Conservation (phyloP, 768 basidiomycete species). For the Pleurotus tuoliensis region DNA sequence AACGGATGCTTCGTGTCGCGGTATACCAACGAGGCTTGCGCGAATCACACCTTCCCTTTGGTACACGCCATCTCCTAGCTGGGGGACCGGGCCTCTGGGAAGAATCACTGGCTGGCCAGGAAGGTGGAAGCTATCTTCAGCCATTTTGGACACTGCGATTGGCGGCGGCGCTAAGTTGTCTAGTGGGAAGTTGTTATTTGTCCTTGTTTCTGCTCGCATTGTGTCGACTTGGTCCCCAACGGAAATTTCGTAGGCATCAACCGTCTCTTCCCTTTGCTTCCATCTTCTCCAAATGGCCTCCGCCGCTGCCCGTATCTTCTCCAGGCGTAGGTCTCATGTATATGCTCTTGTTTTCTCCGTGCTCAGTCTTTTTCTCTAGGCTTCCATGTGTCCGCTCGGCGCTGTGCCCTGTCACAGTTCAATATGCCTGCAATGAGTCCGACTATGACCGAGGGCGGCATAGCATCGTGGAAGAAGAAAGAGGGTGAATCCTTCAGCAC, state of each 20-base stretch:
- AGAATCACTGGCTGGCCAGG: constrained; percentile 77
- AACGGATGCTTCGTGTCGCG: constrained; percentile 62
- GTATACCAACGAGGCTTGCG: constrained; percentile 68
- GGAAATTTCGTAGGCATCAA: constrained; percentile 19
- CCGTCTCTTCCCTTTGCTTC: constrained; percentile 20
- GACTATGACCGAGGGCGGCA: constrained; percentile 99
- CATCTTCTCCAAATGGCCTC: constrained; percentile 45
- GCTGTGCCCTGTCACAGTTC: constrained; percentile 82
- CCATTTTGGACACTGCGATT: constrained; percentile 12
- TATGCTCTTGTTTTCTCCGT: neutral
- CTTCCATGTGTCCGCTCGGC: constrained; percentile 76
- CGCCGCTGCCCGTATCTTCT: constrained; percentile 59
- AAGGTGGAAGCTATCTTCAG: constrained; percentile 35
- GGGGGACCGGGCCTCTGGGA: constrained; percentile 50
- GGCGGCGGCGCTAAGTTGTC: neutral
- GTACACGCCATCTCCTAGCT: constrained; percentile 67
- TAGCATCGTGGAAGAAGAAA: constrained; percentile 95
- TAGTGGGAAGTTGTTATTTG: constrained; percentile 6
- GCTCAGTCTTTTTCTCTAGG: constrained; percentile 39
- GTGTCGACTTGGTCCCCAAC: constrained; percentile 29
- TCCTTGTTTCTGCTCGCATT: constrained; percentile 9
- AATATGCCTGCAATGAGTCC: constrained; percentile 99
- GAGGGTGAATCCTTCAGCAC: constrained; percentile 88
- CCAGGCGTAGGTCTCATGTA: constrained; percentile 50
- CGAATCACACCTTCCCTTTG: constrained; percentile 56